Base-by-base conservation (phyloP, 495 filamentous ascomycete species). In the Xylaria flabelliformis region DNA sequence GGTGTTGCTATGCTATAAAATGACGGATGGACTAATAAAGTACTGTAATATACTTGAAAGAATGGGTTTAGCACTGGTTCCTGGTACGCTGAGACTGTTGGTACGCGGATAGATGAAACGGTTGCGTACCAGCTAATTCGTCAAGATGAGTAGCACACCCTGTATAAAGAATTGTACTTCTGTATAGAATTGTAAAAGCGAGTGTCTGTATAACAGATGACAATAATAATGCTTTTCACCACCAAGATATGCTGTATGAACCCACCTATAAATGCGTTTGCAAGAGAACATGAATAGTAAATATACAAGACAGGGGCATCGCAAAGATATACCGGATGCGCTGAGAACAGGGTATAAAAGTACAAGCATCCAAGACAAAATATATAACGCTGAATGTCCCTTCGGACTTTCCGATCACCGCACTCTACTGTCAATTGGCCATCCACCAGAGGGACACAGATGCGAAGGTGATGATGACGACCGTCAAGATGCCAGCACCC, bases 401-500 rank as follows among this genome's bases (percentile, higher is more conserved):
- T 56, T 44, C 24, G 17, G 10, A 24, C 19, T 56, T 5, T n/a
- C 36, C 19, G 32, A 29, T 24, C 17, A 12, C 51, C n/a, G 3
- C 19, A 9, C 17, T 4, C 10, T n/a, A 24, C 36, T 7, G 8
- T 69, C 34, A 69, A 15, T 46, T 69, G 41, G 48, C 9, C 75
- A 83, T 82, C 80, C 82, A 83, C 48, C 77, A 53, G 7, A 80
- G 65, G 10, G 73, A 72, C 3, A 66, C 75, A 10, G 82, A 56
- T 7, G 78, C 78, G 8, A 73, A 70, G 19, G 64, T 77, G 15
- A 83, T 55, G 39, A 82, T 67, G 19, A 89, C 67, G 36, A 85
- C 81, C 2, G 90, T 91, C 34, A 91, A 59, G 39, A 91, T 82
- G 4, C 82, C 87, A 2, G 90, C 90, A n/a, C 89, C 89, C 0